These are phyloP conservation scores for Ceratocystis cubensis DNA, from an alignment of 2,329 filamentous ascomycete species.

Conservation along the genomic window DNA sequence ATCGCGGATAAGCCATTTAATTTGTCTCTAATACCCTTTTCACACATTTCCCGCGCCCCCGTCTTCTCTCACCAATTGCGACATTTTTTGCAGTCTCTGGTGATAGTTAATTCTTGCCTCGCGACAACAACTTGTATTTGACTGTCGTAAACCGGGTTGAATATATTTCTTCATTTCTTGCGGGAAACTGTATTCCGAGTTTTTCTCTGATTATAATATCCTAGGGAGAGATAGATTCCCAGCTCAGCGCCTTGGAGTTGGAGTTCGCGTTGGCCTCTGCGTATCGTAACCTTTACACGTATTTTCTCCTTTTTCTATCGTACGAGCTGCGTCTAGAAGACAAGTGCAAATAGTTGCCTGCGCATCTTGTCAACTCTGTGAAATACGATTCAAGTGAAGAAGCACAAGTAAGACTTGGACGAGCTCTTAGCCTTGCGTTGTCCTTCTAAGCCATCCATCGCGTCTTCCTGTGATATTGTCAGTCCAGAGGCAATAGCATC, in stretches of 20 bases:
- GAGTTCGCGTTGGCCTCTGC: not conserved
- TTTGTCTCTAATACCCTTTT: not conserved
- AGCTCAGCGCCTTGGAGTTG: slow-evolving; percentile 1
- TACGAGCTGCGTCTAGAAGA: slow-evolving; percentile 10
- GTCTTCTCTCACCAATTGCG: not conserved
- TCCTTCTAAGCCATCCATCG: not conserved
- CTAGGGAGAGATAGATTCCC: not conserved
- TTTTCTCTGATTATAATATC: slow-evolving; percentile 8
- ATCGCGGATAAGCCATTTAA: not conserved
- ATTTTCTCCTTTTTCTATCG: slow-evolving; percentile 5
- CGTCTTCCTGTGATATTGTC: not conserved
- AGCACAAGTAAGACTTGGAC: slow-evolving; percentile 9
- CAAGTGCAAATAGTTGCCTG: slow-evolving; percentile 12
- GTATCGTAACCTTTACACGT: slow-evolving; percentile 13
- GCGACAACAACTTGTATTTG: slow-evolving; percentile 8
- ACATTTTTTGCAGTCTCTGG: slow-evolving; percentile 3
- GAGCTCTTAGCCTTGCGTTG: slow-evolving; percentile 2
- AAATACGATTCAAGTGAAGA: slow-evolving; percentile 10
- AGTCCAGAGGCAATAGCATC: not conserved
- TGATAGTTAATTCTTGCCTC: slow-evolving; percentile 9
- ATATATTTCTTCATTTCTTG: not conserved
- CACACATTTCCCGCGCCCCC: not conserved
- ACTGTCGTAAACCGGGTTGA: slow-evolving; percentile 6
- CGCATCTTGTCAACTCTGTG: slow-evolving; percentile 9
- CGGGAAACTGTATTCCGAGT: slow-evolving; percentile 1